phyloP scores from a whole-genome alignment of 2,329 filamentous ascomycete genomes.

The Aspergillus ustus region DNA sequence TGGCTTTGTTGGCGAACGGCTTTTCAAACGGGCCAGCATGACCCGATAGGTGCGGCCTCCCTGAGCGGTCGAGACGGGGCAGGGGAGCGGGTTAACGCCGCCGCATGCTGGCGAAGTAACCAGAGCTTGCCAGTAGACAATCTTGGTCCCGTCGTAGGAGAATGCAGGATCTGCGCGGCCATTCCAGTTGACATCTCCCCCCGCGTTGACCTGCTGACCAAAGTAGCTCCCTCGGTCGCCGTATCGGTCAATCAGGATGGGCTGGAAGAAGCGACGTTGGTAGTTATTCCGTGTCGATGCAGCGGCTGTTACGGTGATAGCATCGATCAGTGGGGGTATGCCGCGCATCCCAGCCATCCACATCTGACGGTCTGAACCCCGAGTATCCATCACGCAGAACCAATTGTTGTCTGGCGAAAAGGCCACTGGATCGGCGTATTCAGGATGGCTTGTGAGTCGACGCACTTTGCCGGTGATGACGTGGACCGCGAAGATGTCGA shows the following conservation, averaged over 20 bases:
- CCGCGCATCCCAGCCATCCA: conserved; percentile 20
- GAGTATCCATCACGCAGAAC: conserved; percentile 23
- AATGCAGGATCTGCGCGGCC: conserved; percentile 48
- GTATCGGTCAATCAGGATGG: conserved; percentile 48
- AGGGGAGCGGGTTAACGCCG: conserved; percentile 49
- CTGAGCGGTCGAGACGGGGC: conserved; percentile 44
- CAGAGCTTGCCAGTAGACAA: conserved; percentile 51
- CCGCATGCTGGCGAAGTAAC: conserved; percentile 49
- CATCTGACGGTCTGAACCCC: conserved; percentile 22
- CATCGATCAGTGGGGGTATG: conserved; percentile 1
- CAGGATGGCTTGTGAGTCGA: conserved; percentile 22
- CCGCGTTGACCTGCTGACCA: conserved; percentile 51
- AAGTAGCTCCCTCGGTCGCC: conserved; percentile 53
- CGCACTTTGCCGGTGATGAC: conserved; percentile 20
- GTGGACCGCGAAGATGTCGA: conserved; percentile 21
- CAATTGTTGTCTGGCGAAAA: conserved; percentile 21
- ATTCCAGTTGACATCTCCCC: conserved; percentile 54
- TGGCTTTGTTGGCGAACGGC: conserved; percentile 32
- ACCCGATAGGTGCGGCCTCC: conserved; percentile 46
- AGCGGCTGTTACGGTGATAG: neutral
- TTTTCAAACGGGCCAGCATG: conserved; percentile 48
- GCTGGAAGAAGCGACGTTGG: conserved; percentile 48
- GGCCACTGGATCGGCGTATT: conserved; percentile 21
- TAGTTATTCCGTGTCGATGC: conserved; percentile 4
- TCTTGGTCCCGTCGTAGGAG: conserved; percentile 45